Base-by-base conservation (phyloP, 1,139 yeast species). In the Candida dubliniensis region DNA sequence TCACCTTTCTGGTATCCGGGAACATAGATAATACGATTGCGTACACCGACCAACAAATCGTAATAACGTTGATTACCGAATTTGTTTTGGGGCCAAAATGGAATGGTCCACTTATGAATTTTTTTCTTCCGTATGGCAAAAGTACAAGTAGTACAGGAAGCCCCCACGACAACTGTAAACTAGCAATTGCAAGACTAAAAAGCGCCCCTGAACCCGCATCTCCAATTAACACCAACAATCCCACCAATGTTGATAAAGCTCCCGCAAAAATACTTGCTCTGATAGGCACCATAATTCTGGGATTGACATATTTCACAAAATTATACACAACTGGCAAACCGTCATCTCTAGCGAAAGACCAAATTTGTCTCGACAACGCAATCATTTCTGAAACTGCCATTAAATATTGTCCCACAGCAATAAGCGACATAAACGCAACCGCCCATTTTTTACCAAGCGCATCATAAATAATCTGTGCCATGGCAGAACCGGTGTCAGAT, bases 361-460 rank as follows among this genome's bases (percentile, higher is more conserved):
- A 67, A 33, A 64, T 59, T 52, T 67, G 71, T 52, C 72, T 56
- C 2, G 67, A 76, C 40, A 74, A 69, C 11, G 70, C 69, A 40
- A 62, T 54, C 35, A 64, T 53, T 36, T 64, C 58, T 1, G 70
- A 66, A 12, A 59, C 57, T 31, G 88, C 89, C 88, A 84, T 84
- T 42, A 81, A 59, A 62, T 77, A 82, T 60, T 81, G 87, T 42
- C 84, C 82, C 52, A 73, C 63, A 2, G 84, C 80, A 55, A 80
- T 79, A 39, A 81, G 58, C 1, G 79, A 58, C 84, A 82, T 80
- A 43, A 84, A 77, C 0, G 81, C 84, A 55, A 79, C 72, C 2
- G 89, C 82, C 88, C 90, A 84, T 40, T 72, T 68, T 56, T 79
- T 80, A 34, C 93, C 93, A 46, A 85, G 67, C 1, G 84, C 75